phyloP scores from a whole-genome alignment of 1,284 basidiomycete species.

The Microbotryum lychnidis-dioicae region DNA sequence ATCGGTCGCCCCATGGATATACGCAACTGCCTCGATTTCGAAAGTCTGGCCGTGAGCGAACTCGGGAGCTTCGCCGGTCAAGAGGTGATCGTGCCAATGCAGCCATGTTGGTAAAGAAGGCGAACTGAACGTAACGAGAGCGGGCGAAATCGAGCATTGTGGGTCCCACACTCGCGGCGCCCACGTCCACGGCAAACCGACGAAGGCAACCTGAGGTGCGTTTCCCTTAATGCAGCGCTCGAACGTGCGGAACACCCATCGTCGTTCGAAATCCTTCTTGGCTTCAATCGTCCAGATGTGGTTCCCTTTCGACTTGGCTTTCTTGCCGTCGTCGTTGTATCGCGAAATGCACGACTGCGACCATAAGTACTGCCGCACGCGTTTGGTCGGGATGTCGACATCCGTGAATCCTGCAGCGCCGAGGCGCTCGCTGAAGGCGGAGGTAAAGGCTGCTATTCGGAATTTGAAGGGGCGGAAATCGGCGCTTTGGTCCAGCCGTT shows the following conservation, averaged over 20 bases:
- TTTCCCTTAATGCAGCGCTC: slow-evolving; percentile 72
- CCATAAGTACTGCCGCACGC: slow-evolving; percentile 98
- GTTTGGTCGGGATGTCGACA: slow-evolving; percentile 48
- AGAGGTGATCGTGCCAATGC: slow-evolving; percentile 39
- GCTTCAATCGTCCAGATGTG: slow-evolving; percentile 99
- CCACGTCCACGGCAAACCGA: slow-evolving; percentile 82
- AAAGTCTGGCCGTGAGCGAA: slow-evolving; percentile 15
- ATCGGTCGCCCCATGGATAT: slow-evolving; percentile 13
- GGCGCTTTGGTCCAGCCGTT: slow-evolving; percentile 82
- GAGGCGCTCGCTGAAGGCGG: slow-evolving; percentile 88
- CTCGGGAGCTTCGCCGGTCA: slow-evolving; percentile 20
- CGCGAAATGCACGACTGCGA: slow-evolving; percentile 82
- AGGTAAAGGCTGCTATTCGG: slow-evolving; percentile 96
- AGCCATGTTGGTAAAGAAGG: slow-evolving; percentile 41
- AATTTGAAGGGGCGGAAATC: slow-evolving; percentile 99
- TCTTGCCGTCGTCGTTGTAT: slow-evolving; percentile 98
- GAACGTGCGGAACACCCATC: slow-evolving; percentile 90
- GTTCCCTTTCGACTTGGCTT: slow-evolving; percentile 98
- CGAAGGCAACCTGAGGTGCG: slow-evolving; percentile 65
- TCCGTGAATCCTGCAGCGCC: slow-evolving; percentile 46
- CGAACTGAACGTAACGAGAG: slow-evolving; percentile 42
- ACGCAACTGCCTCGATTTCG: slow-evolving; percentile 23
- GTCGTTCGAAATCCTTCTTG: slow-evolving; percentile 63
- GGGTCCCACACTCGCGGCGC: slow-evolving; percentile 95
- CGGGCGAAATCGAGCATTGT: slow-evolving; percentile 47